These are phyloP conservation scores for Termitomyces sp. DNA, from an alignment of 768 basidiomycete species.

Conservation along the genomic window DNA sequence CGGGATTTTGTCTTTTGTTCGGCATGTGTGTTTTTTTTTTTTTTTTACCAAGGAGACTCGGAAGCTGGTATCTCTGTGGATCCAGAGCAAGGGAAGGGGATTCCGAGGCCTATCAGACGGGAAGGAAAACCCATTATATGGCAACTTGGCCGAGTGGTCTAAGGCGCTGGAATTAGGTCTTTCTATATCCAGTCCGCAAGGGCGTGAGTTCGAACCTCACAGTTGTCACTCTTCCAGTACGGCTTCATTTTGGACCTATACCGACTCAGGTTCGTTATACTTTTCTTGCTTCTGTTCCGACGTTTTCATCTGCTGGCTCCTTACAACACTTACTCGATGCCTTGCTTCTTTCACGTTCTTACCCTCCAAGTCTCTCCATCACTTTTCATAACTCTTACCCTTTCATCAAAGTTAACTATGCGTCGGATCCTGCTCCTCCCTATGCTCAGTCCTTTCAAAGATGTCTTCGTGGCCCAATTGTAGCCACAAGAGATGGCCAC, in stretches of 20 bases:
- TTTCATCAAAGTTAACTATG: background rate
- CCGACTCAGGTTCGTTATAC: too few relatives aligned
- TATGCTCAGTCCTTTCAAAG: background rate
- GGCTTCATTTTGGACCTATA: too few relatives aligned
- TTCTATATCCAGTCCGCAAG: constrained; percentile 5
- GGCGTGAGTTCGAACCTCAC: constrained; percentile 9
- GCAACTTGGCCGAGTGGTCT: constrained; percentile 60
- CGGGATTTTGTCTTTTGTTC: constrained; percentile 1
- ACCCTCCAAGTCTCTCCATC: too few relatives aligned
- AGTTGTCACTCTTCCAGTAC: background rate
- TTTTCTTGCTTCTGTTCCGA: too few relatives aligned
- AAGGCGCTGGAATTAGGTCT: constrained; percentile 56
- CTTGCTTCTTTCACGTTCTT: too few relatives aligned
- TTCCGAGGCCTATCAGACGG: too few relatives aligned
- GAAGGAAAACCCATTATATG: constrained; percentile 3
- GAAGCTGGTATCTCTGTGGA: background rate
- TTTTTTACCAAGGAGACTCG: background rate
- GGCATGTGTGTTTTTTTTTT: background rate
- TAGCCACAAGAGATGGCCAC: background rate
- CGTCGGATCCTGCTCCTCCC: background rate
- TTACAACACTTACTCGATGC: too few relatives aligned
- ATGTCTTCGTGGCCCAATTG: too few relatives aligned
- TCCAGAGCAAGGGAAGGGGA: too few relatives aligned
- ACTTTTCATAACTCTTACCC: too few relatives aligned
- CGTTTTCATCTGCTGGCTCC: too few relatives aligned